Percentiles rank a stretch among this genome's conserved stretches.
phyloP scores from a whole-genome alignment of 192 early-diverging fungal genomes.

The Endogone sp. region DNA sequence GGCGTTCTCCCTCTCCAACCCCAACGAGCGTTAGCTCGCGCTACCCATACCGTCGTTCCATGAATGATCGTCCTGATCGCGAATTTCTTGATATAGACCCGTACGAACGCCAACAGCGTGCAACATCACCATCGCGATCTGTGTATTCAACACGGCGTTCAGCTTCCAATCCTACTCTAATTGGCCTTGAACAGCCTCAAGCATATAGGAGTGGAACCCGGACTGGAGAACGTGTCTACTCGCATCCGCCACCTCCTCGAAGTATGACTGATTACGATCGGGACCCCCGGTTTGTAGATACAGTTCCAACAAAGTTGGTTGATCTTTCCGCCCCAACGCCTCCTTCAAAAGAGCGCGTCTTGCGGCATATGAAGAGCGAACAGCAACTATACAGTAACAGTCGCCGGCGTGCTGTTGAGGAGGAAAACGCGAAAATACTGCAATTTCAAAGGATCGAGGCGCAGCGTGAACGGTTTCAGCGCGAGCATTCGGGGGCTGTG shows the following conservation, averaged over 20 bases:
- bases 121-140: neutral
- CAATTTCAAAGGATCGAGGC: neutral
- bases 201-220: neutral
- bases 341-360: neutral
- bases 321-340: neutral
- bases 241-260: neutral
- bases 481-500: neutral
- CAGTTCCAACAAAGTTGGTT: neutral
- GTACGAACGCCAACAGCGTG: neutral
- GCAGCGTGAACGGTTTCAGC: neutral
- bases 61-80: neutral
- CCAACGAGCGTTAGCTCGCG: neutral
- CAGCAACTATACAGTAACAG: neutral
- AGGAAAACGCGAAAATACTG: neutral
- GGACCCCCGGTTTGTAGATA: neutral
- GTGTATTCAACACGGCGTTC: neutral
- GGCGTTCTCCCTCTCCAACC: neutral
- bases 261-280: neutral
- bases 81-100: neutral
- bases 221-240: neutral
- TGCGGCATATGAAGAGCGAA: neutral
- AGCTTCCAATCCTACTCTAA: neutral
- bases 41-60: neutral
- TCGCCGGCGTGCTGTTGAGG: neutral
- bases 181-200: neutral